Conservation (phyloP, 2,329 filamentous ascomycete genomes). For the Cladorrhinum sp. region DNA sequence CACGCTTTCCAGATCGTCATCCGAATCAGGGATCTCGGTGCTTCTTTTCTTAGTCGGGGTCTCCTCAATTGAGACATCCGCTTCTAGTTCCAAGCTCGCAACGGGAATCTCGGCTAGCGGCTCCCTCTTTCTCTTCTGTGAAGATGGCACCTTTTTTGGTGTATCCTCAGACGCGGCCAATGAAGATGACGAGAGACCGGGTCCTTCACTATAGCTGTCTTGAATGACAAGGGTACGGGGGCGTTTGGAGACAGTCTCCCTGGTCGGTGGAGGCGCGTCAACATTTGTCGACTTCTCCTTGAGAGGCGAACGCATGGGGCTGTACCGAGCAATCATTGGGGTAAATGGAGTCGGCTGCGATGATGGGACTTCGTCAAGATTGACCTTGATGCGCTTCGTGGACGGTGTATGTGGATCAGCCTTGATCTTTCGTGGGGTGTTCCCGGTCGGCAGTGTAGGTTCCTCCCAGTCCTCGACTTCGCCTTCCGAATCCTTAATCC, state of each 20-base stretch:
- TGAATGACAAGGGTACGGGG: conserved; percentile 40
- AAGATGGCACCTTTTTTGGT: conserved; percentile 19
- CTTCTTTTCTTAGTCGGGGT: conserved; percentile 16
- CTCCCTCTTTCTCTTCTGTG: conserved; percentile 11
- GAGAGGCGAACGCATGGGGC: conserved; percentile 39
- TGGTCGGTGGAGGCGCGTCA: conserved; percentile 22
- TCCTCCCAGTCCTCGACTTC: conserved; percentile 4
- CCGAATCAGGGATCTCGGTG: conserved; percentile 49
- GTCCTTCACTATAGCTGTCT: conserved; percentile 43
- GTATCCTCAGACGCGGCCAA: conserved; percentile 8
- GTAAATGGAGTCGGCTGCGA: conserved; percentile 44
- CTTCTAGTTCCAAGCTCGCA: conserved; percentile 13
- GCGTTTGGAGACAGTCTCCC: conserved; percentile 26
- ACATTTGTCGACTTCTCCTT: conserved; percentile 37
- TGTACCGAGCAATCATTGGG: conserved; percentile 40
- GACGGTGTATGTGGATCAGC: conserved; percentile 7
- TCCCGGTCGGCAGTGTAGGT: neutral
- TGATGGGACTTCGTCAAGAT: conserved; percentile 46
- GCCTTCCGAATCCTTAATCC: conserved; percentile 23
- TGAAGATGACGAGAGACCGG: conserved; percentile 14
- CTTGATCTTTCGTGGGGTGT: neutral
- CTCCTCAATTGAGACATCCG: neutral
- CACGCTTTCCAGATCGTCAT: conserved; percentile 39
- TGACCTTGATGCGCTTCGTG: conserved; percentile 29
- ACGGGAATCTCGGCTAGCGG: conserved; percentile 25